Base-by-base conservation (phyloP, 148 eudicot species). In the Rhododendron simsii region DNA sequence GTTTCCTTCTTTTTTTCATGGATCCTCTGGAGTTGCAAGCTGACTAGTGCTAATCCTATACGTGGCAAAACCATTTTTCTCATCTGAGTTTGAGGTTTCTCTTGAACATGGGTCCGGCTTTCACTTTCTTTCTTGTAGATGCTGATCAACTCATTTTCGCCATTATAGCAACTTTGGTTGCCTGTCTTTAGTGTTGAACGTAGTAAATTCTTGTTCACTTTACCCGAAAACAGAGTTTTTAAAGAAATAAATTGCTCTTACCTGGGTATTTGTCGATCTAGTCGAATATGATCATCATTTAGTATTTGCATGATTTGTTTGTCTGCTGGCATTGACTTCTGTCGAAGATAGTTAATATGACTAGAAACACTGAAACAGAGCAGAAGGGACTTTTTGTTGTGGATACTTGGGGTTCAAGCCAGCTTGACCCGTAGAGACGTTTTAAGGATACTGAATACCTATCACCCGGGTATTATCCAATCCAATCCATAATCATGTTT, bases 11-110 rank as follows among this genome's bases (percentile, higher is more conserved):
- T 12, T 59, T 82, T 61, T 16, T 7, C 26, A 50, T 39, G 80
- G 53, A n/a, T 47, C 18, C n/a, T n/a, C 2, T 76, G 28, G 65
- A 82, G 69, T 53, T 82, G 28, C 83, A 39, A 84, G 85, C 51
- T 67, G 67, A 18, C 48, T 14, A 51, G 55, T 80, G 75, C 65
- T 51, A 39, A 55, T 71, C 11, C 23, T 50, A 28, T 76, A 83
- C 51, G 55, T 73, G 71, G 51, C 82, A 33, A 11, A 82, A 59
- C 76, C 63, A 41, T 57, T 41, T 75, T 61, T 59, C n/a, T 65
- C 63, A 35, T 55, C 83, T 37, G 48, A 55, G 5, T 8, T 57
- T 20, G 41, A 81, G 71, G 55, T 15, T 35, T 33, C 47, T 35
- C 61, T 57, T 37, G 28, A 55, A 55, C 83, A 55, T 35, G 47